Percentiles rank a stretch among this genome's conserved stretches.
Conservation (phyloP, 306 rosid species). For the Alnus glutinosa region DNA sequence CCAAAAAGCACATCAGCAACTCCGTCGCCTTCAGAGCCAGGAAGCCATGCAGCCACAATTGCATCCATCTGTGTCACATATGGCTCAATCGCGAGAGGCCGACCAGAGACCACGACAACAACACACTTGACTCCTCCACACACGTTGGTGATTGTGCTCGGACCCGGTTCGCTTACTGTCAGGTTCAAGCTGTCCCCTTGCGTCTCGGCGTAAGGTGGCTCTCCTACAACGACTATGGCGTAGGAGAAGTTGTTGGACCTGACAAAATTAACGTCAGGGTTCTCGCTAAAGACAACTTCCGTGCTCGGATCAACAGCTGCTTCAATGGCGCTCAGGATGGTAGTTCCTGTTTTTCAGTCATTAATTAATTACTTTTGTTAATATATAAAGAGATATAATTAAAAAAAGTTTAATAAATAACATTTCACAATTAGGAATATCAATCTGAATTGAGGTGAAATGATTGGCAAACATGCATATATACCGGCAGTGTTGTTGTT, state of each 20-base stretch:
- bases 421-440: too few species aligned
- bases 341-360: conserved; percentile 53
- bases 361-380: too few species aligned
- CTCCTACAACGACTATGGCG: conserved; percentile 84
- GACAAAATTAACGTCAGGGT: conserved; percentile 60
- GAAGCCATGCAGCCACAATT: conserved; percentile 96
- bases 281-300: conserved; percentile 66
- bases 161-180: conserved; percentile 71
- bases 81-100: conserved; percentile 81
- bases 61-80: conserved; percentile 63
- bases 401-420: too few species aligned
- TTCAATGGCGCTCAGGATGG: conserved; percentile 71
- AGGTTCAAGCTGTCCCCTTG: conserved; percentile 75
- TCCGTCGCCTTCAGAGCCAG: conserved; percentile 94
- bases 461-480: conserved; percentile 1
- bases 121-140: conserved; percentile 65
- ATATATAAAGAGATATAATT: too few species aligned
- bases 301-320: conserved; percentile 64
- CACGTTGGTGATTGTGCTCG: conserved; percentile 64
- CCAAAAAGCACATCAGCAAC: conserved; percentile 70
- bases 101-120: conserved; percentile 76
- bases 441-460: too few species aligned
- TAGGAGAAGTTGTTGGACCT: conserved; percentile 60
- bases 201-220: conserved; percentile 80
- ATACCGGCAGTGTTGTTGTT: conserved; percentile 69